Evolutionary conservation across 73 alveolate genomes (phyloP), one percentile per base, ranked within the genome.

Genomic region (Loxodes magnus): DNA sequence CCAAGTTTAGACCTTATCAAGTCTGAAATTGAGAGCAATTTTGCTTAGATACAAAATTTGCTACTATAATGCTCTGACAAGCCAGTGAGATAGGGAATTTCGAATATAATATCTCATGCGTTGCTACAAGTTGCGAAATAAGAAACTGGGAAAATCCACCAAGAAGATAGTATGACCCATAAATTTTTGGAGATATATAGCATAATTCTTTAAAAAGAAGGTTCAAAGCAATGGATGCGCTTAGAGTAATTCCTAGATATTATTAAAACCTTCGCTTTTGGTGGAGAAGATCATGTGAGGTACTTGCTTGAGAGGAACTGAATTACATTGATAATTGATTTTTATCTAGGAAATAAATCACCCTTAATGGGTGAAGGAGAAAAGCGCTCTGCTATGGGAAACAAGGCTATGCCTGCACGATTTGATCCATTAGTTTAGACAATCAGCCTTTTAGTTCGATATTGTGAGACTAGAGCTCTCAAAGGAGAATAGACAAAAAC

Each of bases 211-310:
- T 55, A 67, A 21, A 75, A 56, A 28, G 34, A 57, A 36, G 86
- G 51, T 3, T 79, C 94, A 7, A 77, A 77, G 66, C 68, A 58
- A 35, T 82, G 94, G 94, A 41, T 78, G 27, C 50, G 78, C 24
- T 71, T 82, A 50, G 90, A 82, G 16, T 61, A 70, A 7, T 68
- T 70, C 70, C 62, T 74, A 50, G 60, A 77, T 15, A 20, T 82
- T 35, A 28, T 80, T 39, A 15, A 53, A 34, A 72, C 74, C 28
- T 62, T 78, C 12, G 57, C 58, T 6, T 4, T 14, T 5, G 68
- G 59, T 24, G 79, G 82, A 7, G 48, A 55, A n/a, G 2, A 14
- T 3, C 53, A 70, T 6, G 59, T 35, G 6, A 17, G 35, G 37
- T 44, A 31, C 28, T 63, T 51, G 19, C 43, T 51, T 35, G 43